A percentile compares a stretch with the other conserved stretches of the same genome.
These are phyloP conservation scores for Catunica adiposa DNA, from an alignment of 2,329 filamentous ascomycete species.

Conservation along the genomic window DNA sequence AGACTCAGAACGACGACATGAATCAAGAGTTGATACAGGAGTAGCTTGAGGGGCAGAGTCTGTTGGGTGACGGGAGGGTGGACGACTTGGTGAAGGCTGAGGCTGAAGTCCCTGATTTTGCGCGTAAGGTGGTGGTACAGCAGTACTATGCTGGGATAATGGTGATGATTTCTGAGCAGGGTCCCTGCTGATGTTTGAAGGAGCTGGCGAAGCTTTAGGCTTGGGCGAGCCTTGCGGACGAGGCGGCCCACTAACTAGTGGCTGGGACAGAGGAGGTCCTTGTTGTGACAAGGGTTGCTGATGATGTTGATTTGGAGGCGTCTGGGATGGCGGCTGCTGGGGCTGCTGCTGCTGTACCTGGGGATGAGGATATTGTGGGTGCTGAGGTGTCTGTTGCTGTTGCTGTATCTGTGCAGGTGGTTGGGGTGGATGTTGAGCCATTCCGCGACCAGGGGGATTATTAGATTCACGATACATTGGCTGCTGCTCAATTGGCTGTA, in stretches of 20 bases:
- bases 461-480: neutral
- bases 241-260: constrained; percentile 18
- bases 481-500: constrained; percentile 3
- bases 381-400: constrained; percentile 1
- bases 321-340: neutral
- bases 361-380: neutral
- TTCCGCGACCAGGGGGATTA: constrained; percentile 3
- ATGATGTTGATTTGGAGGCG: constrained; percentile 19
- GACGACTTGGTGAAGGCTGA: neutral
- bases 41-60: neutral
- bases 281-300: constrained; percentile 15
- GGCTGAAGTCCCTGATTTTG: constrained; percentile 9
- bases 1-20: neutral
- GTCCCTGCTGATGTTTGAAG: constrained; percentile 4
- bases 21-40: neutral
- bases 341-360: neutral
- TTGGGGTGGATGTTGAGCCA: neutral
- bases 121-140: constrained; percentile 9
- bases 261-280: constrained; percentile 15
- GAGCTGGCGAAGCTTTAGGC: constrained; percentile 1
- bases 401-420: neutral
- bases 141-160: constrained; percentile 8
- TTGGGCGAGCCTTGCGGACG: constrained; percentile 22
- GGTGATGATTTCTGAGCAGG: constrained; percentile 5
- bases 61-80: neutral